These are phyloP conservation scores for Termitomyces sp. DNA, from an alignment of 768 basidiomycete species.

Conservation along the genomic window DNA sequence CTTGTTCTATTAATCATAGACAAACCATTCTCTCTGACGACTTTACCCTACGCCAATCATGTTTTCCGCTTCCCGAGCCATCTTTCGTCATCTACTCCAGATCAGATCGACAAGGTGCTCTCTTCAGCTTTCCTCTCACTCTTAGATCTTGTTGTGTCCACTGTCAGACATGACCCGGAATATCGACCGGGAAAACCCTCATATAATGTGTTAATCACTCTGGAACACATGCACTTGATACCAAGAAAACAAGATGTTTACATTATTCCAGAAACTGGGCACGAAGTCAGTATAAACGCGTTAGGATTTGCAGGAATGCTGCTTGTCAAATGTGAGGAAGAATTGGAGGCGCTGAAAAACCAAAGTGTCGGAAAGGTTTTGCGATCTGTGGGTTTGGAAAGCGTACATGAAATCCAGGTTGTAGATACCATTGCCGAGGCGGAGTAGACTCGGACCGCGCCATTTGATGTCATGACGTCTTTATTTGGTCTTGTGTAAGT, in stretches of 20 bases:
- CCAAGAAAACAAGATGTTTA: conserved; percentile 69
- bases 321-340: conserved; percentile 76
- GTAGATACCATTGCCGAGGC: conserved; percentile 29
- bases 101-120: conserved; percentile 45
- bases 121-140: conserved; percentile 63
- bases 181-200: conserved; percentile 64
- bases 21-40: conserved; percentile 62
- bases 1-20: conserved; percentile 34
- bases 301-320: conserved; percentile 89
- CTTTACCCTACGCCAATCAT: conserved; percentile 78
- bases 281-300: conserved; percentile 69
- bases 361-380: conserved; percentile 63
- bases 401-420: conserved; percentile 63
- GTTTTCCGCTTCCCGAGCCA: conserved; percentile 53
- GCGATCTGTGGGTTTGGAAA: conserved; percentile 55
- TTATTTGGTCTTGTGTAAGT: conserved; percentile 5
- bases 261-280: conserved; percentile 44
- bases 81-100: conserved; percentile 28
- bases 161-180: conserved; percentile 58
- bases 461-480: background rate
- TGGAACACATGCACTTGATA: conserved; percentile 81
- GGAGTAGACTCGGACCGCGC: conserved; percentile 1
- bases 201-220: conserved; percentile 79
- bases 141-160: conserved; percentile 72
- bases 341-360: conserved; percentile 61